phyloP scores from a whole-genome alignment of 2,329 filamentous ascomycete genomes.

The Orbilia quercus region DNA sequence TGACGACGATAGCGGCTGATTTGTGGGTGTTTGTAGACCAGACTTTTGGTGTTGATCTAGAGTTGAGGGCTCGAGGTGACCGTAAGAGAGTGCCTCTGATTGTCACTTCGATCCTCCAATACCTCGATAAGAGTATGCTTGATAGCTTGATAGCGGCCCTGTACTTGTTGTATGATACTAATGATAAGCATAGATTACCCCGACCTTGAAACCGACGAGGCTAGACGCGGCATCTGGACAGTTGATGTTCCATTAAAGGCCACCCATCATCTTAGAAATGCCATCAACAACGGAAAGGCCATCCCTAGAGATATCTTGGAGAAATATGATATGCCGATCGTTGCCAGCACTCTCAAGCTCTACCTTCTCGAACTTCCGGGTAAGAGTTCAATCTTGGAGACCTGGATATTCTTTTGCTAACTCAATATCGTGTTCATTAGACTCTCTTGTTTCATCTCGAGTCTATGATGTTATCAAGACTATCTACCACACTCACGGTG shows the following conservation, averaged over 20 bases:
- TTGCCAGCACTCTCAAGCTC: slow-evolving; percentile 90
- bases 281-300: slow-evolving; percentile 86
- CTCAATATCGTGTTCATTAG: slow-evolving; percentile 65
- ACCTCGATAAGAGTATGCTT: slow-evolving; percentile 80
- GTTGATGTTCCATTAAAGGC: slow-evolving; percentile 87
- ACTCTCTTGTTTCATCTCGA: slow-evolving; percentile 97
- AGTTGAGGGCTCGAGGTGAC: slow-evolving; percentile 90
- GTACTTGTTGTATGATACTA: slow-evolving; percentile 28
- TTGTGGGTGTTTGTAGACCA: slow-evolving; percentile 72
- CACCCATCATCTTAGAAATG: slow-evolving; percentile 83
- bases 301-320: slow-evolving; percentile 80
- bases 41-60: slow-evolving; percentile 97
- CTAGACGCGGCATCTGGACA: slow-evolving; percentile 90
- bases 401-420: neutral
- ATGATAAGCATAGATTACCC: slow-evolving; percentile 75
- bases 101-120: slow-evolving; percentile 91
- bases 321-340: slow-evolving; percentile 91
- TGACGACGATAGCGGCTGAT: neutral
- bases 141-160: neutral
- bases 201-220: slow-evolving; percentile 95
- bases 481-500: slow-evolving; percentile 85
- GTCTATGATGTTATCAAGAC: slow-evolving; percentile 99
- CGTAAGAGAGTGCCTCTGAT: slow-evolving; percentile 94
- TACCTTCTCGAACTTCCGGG: slow-evolving; percentile 94
- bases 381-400: slow-evolving; percentile 65